A percentile compares a stretch with the other conserved stretches of the same genome.
phyloP scores from a whole-genome alignment of 2,329 filamentous ascomycete genomes.

The Penicillium carneum region DNA sequence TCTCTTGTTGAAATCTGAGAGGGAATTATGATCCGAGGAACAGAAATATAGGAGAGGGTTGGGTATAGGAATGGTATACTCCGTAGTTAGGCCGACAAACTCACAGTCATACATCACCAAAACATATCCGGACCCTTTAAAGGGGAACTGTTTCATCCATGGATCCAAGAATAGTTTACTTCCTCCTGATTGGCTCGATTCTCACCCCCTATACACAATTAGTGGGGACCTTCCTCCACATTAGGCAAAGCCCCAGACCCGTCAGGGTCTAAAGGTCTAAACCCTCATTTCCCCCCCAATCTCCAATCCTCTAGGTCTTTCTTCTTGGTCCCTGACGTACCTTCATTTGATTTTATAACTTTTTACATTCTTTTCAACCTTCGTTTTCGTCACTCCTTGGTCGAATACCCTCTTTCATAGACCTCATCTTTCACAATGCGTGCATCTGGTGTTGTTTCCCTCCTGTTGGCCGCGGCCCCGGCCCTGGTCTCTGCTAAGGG shows the following conservation, averaged over 20 bases:
- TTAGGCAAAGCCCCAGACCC: constrained; percentile 12
- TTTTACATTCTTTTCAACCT: constrained; percentile 17
- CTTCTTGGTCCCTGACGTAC: constrained; percentile 26
- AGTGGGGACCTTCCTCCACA: constrained; percentile 13
- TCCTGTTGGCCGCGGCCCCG: constrained; percentile 55
- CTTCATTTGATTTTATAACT: constrained; percentile 12
- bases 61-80: background rate
- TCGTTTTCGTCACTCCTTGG: background rate
- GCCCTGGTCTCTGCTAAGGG: constrained; percentile 61
- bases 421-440: constrained; percentile 52
- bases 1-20: background rate
- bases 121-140: constrained; percentile 3
- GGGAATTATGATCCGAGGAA: background rate
- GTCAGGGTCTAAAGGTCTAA: constrained; percentile 26
- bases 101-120: background rate
- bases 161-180: constrained; percentile 15
- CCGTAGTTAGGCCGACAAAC: background rate
- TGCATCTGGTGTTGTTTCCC: constrained; percentile 50
- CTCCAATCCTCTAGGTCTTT: constrained; percentile 13
- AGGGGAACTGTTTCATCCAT: constrained; percentile 23
- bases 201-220: constrained; percentile 2
- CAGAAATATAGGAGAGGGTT: background rate
- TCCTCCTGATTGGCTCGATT: background rate
- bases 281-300: constrained; percentile 21
- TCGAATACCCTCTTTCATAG: constrained; percentile 10